Evolutionary conservation across 768 basidiomycete species (phyloP), one percentile per base, ranked within the genome.

Genomic region (Suillus placidus): DNA sequence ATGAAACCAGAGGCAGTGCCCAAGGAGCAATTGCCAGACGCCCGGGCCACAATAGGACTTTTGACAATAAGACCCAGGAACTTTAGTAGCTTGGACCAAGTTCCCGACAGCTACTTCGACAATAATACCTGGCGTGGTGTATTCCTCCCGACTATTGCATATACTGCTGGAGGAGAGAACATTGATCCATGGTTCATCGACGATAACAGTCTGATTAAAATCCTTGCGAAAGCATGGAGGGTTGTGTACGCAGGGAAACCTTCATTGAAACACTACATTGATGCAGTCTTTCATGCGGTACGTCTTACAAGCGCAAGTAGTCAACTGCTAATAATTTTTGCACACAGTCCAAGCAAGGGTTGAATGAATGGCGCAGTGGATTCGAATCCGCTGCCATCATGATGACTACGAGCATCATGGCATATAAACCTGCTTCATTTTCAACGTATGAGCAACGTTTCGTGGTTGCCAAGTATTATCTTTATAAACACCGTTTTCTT

Each of bases 231-330:
- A 26, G 57, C n/a, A 20, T 69, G 62, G 64, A 54, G 61, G 12
- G 51, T 30, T 13, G 61, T 67, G 13, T 65, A 67, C 38, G n/a
- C 30, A 38, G 62, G 57, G 16, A 13, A 58, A 8, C 60, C 63
- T 30, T 35, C 26, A 51, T 62, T 65, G 52, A 45, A 20, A 10
- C n/a, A 61, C 26, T 60, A 3, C 1, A 42, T 30, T 20, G 34
- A 51, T 23, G 66, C 23, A 32, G 40, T 45, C 7, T 49, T 43
- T 26, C n/a, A 12, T 47, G n/a, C 12, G 45, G 45, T 47, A 23
- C 2, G 45, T 47, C 45, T 47, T 12, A 23, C 45, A 13, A 47
- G 12, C n/a, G n/a, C 45, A 47, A 23, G 10, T 47, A 12, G 45
- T 47, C 10, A 10, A 47, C 26, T 20, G 7, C 12, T 58, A 12